Conservation (phyloP, 2,329 filamentous ascomycete species). For the Pseudodiploospora longispora region DNA sequence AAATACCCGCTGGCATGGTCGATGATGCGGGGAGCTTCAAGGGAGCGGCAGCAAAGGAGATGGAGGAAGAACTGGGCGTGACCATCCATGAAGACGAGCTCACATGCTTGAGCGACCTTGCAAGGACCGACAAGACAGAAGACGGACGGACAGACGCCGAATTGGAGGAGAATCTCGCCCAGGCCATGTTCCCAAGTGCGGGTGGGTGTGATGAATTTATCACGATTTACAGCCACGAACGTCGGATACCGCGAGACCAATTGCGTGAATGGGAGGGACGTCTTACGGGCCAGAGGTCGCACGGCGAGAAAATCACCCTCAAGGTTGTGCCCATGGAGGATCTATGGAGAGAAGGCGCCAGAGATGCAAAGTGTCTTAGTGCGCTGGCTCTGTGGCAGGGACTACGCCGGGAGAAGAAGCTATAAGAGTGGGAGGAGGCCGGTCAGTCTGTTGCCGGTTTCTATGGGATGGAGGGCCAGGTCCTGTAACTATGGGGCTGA, state of each 20-base stretch:
- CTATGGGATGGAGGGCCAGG: neutral
- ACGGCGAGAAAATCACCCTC: constrained; percentile 55
- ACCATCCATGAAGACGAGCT: constrained; percentile 41
- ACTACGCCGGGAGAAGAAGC: constrained; percentile 37
- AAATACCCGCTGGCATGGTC: constrained; percentile 53
- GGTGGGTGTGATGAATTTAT: constrained; percentile 55
- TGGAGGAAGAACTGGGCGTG: constrained; percentile 52
- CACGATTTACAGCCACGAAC: constrained; percentile 49
- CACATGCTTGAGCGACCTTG: constrained; percentile 44
- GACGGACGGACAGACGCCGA: constrained; percentile 4
- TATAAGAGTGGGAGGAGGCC: constrained; percentile 16
- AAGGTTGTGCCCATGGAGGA: constrained; percentile 49
- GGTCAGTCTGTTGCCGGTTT: constrained; percentile 1
- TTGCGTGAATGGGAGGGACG: constrained; percentile 48
- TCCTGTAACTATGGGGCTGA: too few relatives aligned
- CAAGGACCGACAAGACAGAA: constrained; percentile 16
- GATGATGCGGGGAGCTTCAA: constrained; percentile 45
- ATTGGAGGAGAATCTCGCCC: constrained; percentile 28
- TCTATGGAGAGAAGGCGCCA: constrained; percentile 48
- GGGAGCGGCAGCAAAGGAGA: constrained; percentile 51
- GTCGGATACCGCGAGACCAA: constrained; percentile 39
- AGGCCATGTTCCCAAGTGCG: constrained; percentile 48
- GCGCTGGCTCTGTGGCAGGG: constrained; percentile 53
- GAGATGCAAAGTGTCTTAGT: constrained; percentile 52
- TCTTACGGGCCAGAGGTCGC: constrained; percentile 47